Evolutionary conservation across 2,329 filamentous ascomycete species (phyloP).

Genomic region (Stachybotrys echinatus): DNA sequence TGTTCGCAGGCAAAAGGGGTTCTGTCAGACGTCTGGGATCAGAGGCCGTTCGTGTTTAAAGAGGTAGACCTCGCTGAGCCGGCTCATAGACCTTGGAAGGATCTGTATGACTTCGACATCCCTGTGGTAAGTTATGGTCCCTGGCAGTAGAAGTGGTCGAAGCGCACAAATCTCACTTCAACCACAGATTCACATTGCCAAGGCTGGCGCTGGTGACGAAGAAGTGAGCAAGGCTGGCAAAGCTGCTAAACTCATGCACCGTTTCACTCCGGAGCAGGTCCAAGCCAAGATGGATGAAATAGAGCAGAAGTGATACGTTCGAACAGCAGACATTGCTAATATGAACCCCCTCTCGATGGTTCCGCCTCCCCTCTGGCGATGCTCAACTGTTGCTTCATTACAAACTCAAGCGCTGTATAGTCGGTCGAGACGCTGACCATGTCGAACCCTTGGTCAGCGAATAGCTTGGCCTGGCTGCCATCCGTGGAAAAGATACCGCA

Average conservation of each 20-base stretch:
- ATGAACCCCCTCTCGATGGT: slow-evolving; percentile 32
- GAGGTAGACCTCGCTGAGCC: slow-evolving; percentile 67
- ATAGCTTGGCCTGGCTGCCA: slow-evolving; percentile 50
- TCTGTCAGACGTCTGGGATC: slow-evolving; percentile 62
- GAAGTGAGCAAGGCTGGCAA: slow-evolving; percentile 49
- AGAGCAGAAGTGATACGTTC: slow-evolving; percentile 22
- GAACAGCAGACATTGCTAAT: slow-evolving; percentile 26
- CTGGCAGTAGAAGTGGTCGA: not conserved
- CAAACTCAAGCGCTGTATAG: slow-evolving; percentile 41
- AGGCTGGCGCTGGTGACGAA: slow-evolving; percentile 43
- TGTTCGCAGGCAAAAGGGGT: slow-evolving; percentile 65
- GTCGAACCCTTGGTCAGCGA: slow-evolving; percentile 53
- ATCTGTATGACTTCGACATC: slow-evolving; percentile 75
- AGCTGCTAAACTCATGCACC: slow-evolving; percentile 72
- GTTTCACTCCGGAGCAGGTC: slow-evolving; percentile 64
- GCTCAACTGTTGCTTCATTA: slow-evolving; percentile 39
- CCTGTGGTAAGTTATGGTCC: slow-evolving; percentile 57
- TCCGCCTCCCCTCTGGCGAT: slow-evolving; percentile 36
- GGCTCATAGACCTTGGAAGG: slow-evolving; percentile 60
- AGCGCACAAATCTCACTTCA: not conserved
- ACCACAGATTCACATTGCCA: slow-evolving; percentile 58
- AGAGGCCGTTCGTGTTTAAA: slow-evolving; percentile 59
- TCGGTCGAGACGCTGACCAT: slow-evolving; percentile 58
- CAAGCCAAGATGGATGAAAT: slow-evolving; percentile 62
- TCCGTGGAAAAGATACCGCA: slow-evolving; percentile 54